Base-by-base conservation (phyloP, 352 stramenopile genomes). In the Pilasporangium apinafurcum region DNA sequence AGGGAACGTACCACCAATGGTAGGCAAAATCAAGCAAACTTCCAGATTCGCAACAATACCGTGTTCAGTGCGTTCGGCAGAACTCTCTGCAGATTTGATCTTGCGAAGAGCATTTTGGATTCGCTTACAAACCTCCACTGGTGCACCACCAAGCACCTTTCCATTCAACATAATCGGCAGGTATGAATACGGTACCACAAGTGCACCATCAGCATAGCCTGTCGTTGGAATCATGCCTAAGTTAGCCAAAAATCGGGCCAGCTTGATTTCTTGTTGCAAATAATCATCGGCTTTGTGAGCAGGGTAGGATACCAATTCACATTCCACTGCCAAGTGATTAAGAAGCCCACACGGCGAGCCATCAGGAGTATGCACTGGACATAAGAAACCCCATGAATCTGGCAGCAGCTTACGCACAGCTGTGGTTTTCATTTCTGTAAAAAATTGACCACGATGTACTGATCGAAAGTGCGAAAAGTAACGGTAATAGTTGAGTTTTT, bases 361-460 rank as follows among this genome's bases (percentile, higher is more conserved):
- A 93, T 99, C 97, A 7, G 97, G 97, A n/a, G 97, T 99, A 57
- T 99, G 96, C 21, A 99, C 97, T 8, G 96, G 97, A 68, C 97
- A 99, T 28, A 99, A 51, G 58, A 99, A 99, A 7, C 96, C 96
- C 96, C 96, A 99, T 44, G 95, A 98, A 62, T 99, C 96, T 1
- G 96, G 96, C 17, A 99, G 76, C 31, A 99, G 66, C 62, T 99
- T 99, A 30, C 97, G 83, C 35, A 99, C 96, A 7, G 95, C 80
- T 9, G 97, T 99, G 29, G 96, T 99, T 65, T 99, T 99, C 97
- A 99, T 99, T 59, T 98, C 96, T 27, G 96, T 99, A 63, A 99
- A 99, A 62, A 99, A 99, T 61, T 98, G 94, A 20, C 97, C 97
- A 68, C 97, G 87, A 57, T 99, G 96, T 21, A 99, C 96, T 30